phyloP scores from a whole-genome alignment of 495 filamentous ascomycete species.

The Penicillium taxi region DNA sequence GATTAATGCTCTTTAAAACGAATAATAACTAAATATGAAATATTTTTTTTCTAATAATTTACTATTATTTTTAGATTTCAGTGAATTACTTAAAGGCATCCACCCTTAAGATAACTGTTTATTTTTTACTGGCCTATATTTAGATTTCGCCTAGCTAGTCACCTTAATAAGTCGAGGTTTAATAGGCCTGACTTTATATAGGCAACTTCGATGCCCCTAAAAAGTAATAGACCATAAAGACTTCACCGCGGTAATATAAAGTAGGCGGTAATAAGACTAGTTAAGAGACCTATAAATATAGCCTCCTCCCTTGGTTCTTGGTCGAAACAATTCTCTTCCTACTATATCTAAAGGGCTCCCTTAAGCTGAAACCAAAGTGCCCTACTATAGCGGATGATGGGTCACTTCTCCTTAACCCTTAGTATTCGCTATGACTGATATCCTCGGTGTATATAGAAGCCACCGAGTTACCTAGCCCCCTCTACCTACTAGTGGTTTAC shows the following conservation, averaged over 20 bases:
- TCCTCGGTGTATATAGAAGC: background rate
- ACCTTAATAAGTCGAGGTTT: constrained; percentile 1
- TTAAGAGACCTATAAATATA: background rate
- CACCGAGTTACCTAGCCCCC: background rate
- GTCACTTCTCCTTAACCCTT: no score
- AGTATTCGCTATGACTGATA: no score
- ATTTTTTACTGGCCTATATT: no score
- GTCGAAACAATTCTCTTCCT: background rate
- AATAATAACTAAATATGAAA: background rate
- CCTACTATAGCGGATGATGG: background rate
- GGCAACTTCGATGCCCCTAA: background rate
- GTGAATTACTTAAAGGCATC: no score
- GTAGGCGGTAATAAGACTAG: background rate
- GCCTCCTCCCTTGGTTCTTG: background rate
- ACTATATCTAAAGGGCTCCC: background rate
- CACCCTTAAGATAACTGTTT: no score
- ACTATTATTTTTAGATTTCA: no score
- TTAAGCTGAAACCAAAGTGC: background rate
- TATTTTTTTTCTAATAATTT: background rate
- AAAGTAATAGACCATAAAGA: background rate
- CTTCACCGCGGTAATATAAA: background rate
- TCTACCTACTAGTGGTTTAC: background rate
- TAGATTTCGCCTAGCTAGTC: background rate
- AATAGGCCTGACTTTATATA: constrained; percentile 1
- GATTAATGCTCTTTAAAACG: background rate